Evolutionary conservation across 106 monocot species (phyloP).

Genomic region (Dioscorea alata): DNA sequence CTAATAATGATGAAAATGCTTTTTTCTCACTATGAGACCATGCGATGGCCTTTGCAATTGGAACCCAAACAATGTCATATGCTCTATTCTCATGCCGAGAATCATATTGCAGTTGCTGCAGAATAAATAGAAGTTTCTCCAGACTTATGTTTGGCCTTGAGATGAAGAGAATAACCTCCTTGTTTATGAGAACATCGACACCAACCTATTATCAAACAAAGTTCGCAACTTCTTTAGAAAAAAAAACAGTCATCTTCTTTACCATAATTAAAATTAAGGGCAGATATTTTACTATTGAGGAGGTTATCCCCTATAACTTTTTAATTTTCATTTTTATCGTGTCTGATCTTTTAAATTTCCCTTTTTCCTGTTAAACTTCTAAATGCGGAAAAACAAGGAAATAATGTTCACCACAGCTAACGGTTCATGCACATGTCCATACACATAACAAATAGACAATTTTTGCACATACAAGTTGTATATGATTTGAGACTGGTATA

Average conservation of each 20-base stretch:
- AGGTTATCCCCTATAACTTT: too few relatives aligned
- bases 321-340: too few relatives aligned
- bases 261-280: too few relatives aligned
- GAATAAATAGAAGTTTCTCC: slow-evolving; percentile 23
- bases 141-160: slow-evolving; percentile 7
- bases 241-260: too few relatives aligned
- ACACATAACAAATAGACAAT: neutral
- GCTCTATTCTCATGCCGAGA: slow-evolving; percentile 4
- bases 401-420: too few relatives aligned
- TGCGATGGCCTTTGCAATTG: slow-evolving; percentile 1
- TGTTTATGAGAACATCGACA: slow-evolving; percentile 21
- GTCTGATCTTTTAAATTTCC: too few relatives aligned
- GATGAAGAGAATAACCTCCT: slow-evolving; percentile 23
- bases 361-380: too few relatives aligned
- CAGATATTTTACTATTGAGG: too few relatives aligned
- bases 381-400: too few relatives aligned
- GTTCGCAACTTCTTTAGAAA: too few relatives aligned
- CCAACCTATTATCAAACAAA: slow-evolving; percentile 13
- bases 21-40: slow-evolving; percentile 12
- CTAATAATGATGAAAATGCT: neutral
- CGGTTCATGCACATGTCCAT: neutral
- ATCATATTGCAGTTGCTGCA: slow-evolving; percentile 12
- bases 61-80: slow-evolving; percentile 33
- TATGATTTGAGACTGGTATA: too few relatives aligned
- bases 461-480: neutral